Base-by-base conservation (phyloP, 352 stramenopile species). In the Plasmopara viticola region DNA sequence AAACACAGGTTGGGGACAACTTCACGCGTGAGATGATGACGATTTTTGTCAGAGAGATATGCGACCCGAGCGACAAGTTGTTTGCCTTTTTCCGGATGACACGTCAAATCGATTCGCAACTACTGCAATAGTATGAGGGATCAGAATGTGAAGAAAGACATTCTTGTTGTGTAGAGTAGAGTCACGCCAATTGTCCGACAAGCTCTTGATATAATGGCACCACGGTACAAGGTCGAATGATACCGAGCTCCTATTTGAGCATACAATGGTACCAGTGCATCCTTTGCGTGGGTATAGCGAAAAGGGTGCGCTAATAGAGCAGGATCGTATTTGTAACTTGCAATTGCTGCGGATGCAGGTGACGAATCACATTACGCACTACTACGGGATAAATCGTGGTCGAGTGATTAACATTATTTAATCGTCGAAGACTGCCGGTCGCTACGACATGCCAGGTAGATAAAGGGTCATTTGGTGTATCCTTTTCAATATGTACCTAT, bases 361-460 rank as follows among this genome's bases (percentile, higher is more conserved):
- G 6, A 98, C 94, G 49, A 97, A 99, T 84, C 97, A 97, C 29
- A 97, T 99, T 38, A 95, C 97, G 29, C 81, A 97, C 45, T 99
- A 99, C 81, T 94, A 92, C 53, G 83, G 80, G 45, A 97, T 99
- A 86, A 92, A 94, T 50, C 84, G 94, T 52, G 96, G 95, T 28
- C 83, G 99, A 60, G 97, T 99, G 38, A 97, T 99, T 35, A 99
- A 99, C 76, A 99, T 99, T 77, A 99, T 99, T 70, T 86, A 97
- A 60, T 95, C 96, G 13, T 98, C 84, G 64, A 97, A 99, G 73
- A 99, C 97, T 35, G 97, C 97, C 37, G 97, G 97, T 13, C 88
- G 97, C 20, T 99, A 99, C 75, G 96, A 99, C 29, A 99, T 97
- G 5, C 99, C 99, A 97, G 53, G 42, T 13, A 25, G 5, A 41